Evolutionary conservation across 2,329 filamentous ascomycete species (phyloP).

Genomic region (Capronia epimyces): DNA sequence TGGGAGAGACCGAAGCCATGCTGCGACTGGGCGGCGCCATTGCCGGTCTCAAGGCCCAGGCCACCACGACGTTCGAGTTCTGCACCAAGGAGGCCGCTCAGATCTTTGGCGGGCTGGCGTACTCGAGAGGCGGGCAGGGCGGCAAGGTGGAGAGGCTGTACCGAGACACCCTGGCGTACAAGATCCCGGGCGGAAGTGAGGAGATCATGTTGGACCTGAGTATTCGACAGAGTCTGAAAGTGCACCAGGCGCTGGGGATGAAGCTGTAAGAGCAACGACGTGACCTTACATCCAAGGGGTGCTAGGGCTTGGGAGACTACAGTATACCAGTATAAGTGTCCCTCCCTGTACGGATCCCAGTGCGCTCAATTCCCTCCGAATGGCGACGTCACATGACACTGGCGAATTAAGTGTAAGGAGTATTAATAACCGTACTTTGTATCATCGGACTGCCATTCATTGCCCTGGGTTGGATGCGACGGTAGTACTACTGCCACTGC

Average conservation of each 20-base stretch:
- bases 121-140: slow-evolving; percentile 88
- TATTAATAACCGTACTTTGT: too few relatives aligned
- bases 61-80: slow-evolving; percentile 93
- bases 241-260: slow-evolving; percentile 89
- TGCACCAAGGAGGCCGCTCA: slow-evolving; percentile 93
- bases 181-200: slow-evolving; percentile 90
- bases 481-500: too few relatives aligned
- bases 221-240: slow-evolving; percentile 82
- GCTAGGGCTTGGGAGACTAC: too few relatives aligned
- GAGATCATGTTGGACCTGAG: slow-evolving; percentile 98
- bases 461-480: too few relatives aligned
- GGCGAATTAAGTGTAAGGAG: too few relatives aligned
- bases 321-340: too few relatives aligned
- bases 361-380: too few relatives aligned
- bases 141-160: slow-evolving; percentile 93
- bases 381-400: too few relatives aligned
- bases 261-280: slow-evolving; percentile 60
- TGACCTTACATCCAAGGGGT: too few relatives aligned
- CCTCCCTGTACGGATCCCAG: too few relatives aligned
- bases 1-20: slow-evolving; percentile 95
- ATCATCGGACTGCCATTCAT: too few relatives aligned
- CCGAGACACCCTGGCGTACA: slow-evolving; percentile 90
- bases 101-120: slow-evolving; percentile 92
- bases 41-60: slow-evolving; percentile 86
- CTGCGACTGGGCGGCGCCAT: slow-evolving; percentile 91